phyloP scores from a whole-genome alignment of 352 stramenopile species.

The Pythium aristosporum region DNA sequence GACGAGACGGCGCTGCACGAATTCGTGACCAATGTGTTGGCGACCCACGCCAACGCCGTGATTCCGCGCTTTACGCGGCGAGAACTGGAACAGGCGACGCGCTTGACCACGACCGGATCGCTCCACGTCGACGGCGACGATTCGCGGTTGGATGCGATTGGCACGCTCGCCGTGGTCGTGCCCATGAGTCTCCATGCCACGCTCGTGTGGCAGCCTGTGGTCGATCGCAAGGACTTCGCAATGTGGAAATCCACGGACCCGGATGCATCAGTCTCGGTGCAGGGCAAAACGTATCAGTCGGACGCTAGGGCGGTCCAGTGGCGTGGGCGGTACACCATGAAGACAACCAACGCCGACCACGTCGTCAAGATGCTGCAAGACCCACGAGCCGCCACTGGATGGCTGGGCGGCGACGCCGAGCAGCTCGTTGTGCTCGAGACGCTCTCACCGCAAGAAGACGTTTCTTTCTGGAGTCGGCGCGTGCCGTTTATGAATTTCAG shows the following conservation, averaged over 20 bases:
- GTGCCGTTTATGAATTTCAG: constrained; percentile 37
- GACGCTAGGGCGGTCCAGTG: constrained; percentile 26
- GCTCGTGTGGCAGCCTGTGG: constrained; percentile 7
- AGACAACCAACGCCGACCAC: constrained; percentile 18
- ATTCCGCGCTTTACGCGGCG: constrained; percentile 36
- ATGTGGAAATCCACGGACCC: constrained; percentile 19
- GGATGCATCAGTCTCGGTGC: not conserved
- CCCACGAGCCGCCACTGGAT: constrained; percentile 28
- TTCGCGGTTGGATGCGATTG: constrained; percentile 4
- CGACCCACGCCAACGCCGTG: constrained; percentile 30
- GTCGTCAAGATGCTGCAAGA: constrained; percentile 29
- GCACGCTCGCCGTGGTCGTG: constrained; percentile 20
- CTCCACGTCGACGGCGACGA: constrained; percentile 11
- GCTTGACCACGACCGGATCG: constrained; percentile 30
- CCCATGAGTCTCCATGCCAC: constrained; percentile 1
- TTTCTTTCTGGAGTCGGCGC: constrained; percentile 39
- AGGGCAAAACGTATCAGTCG: constrained; percentile 21
- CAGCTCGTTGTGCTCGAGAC: constrained; percentile 30
- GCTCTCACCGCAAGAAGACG: constrained; percentile 31
- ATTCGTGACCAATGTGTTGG: constrained; percentile 31
- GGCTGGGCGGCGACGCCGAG: constrained; percentile 3
- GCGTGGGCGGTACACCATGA: constrained; percentile 28
- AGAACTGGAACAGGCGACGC: constrained; percentile 34
- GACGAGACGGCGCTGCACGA: constrained; percentile 33
- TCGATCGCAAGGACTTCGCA: not conserved